A percentile compares a stretch with the other conserved stretches of the same genome.
Conservation (phyloP, 805 yeast species). For the Hemisphaericaspora nanyangensis region DNA sequence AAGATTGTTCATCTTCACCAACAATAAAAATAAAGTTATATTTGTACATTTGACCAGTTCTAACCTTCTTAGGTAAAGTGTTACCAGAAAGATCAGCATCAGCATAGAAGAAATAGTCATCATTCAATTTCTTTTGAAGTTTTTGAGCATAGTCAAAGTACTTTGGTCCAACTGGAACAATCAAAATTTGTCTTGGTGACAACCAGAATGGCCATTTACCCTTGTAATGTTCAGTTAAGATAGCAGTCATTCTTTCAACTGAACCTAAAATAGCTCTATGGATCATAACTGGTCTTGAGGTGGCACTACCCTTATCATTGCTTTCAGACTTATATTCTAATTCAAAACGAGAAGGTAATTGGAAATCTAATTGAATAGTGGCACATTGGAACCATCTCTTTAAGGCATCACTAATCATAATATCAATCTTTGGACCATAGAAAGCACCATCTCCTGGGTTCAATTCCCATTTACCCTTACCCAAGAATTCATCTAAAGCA, state of each 20-base stretch:
- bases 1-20: constrained; percentile 88
- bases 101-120: constrained; percentile 77
- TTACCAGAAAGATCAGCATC: constrained; percentile 93
- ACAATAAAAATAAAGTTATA: constrained; percentile 96
- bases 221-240: constrained; percentile 94
- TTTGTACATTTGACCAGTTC: constrained; percentile 91
- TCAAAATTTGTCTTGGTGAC: constrained; percentile 97
- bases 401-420: constrained; percentile 90
- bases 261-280: constrained; percentile 99
- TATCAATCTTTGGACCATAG: constrained; percentile 95
- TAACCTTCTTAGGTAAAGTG: constrained; percentile 96
- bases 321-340: constrained; percentile 70
- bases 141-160: constrained; percentile 86
- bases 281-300: constrained; percentile 94
- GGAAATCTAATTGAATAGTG: constrained; percentile 98
- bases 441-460: constrained; percentile 98
- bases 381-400: constrained; percentile 99
- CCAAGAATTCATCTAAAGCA: constrained; percentile 73
- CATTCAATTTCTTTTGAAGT: constrained; percentile 61
- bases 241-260: constrained; percentile 98
- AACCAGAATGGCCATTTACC: constrained; percentile 99
- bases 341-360: constrained; percentile 90
- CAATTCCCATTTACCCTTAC: constrained; percentile 86
- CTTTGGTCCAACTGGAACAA: constrained; percentile 95
- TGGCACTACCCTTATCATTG: constrained; percentile 54